Conservation (phyloP, 306 rosid species). For the Vachellia pachyceras region DNA sequence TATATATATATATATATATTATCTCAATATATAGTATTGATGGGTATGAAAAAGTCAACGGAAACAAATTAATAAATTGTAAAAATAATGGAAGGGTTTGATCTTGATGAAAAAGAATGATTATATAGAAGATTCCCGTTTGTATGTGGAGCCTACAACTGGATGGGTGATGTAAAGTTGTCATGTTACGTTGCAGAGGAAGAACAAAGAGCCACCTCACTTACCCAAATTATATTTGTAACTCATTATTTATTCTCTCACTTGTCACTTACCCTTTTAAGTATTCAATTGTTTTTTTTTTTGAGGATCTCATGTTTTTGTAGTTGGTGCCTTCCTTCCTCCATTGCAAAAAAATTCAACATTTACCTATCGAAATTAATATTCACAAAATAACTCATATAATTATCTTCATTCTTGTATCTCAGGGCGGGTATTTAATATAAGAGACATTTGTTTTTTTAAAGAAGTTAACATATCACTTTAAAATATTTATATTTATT, state of each 20-base stretch:
- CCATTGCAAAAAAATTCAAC: background rate
- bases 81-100: background rate
- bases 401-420: no score
- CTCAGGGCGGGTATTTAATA: no score
- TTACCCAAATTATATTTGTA: background rate
- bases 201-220: background rate
- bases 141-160: background rate
- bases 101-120: background rate
- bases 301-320: background rate
- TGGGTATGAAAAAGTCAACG: constrained; percentile 17
- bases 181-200: background rate
- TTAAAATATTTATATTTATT: no score
- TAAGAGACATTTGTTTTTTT: no score
- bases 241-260: background rate
- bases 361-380: no score
- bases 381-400: no score
- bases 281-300: background rate
- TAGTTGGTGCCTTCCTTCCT: background rate
- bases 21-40: background rate
- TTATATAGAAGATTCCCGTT: background rate
- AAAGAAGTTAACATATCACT: no score
- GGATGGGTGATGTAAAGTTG: background rate
- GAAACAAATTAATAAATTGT: background rate
- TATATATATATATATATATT: background rate
- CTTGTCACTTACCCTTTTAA: background rate